phyloP scores from a whole-genome alignment of 345 rosid species.

The Eucalyptus pumila region DNA sequence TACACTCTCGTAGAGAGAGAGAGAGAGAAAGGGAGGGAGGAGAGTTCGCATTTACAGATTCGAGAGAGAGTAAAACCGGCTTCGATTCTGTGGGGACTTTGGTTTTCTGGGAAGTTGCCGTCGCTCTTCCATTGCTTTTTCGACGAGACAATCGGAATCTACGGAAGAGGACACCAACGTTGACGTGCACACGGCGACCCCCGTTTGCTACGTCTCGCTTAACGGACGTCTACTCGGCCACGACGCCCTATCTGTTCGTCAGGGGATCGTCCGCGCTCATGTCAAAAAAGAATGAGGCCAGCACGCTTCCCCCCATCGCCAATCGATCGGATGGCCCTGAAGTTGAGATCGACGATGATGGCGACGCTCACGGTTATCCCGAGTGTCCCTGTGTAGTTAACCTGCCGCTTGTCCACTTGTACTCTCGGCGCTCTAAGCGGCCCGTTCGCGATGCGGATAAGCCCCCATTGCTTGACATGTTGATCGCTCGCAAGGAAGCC shows the following conservation, averaged over 20 bases:
- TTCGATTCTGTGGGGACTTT: not conserved
- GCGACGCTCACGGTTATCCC: not conserved
- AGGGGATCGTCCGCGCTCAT: constrained; percentile 44
- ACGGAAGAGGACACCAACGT: constrained; percentile 17
- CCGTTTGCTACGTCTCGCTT: constrained; percentile 44
- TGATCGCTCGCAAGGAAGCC: constrained; percentile 4
- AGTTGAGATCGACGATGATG: not conserved
- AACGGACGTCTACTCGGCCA: constrained; percentile 60
- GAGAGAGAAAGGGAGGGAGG: too few species aligned
- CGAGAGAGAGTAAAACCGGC: not conserved
- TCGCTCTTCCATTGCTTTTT: not conserved
- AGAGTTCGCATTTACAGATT: not conserved
- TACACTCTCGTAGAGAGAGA: not conserved
- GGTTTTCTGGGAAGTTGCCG: not conserved
- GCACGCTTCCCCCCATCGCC: constrained; percentile 22
- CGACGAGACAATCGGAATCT: constrained; percentile 8
- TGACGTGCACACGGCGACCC: constrained; percentile 20
- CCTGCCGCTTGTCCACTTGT: constrained; percentile 39
- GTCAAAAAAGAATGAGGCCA: constrained; percentile 72
- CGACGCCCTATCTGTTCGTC: constrained; percentile 35
- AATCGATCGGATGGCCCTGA: not conserved
- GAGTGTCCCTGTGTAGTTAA: not conserved
- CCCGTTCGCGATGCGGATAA: too few species aligned
- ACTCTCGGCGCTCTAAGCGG: constrained; percentile 48
- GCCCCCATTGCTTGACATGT: constrained; percentile 11